These are phyloP conservation scores for Pichia sp. DNA, from an alignment of 1,139 yeast genomes.

Conservation along the genomic window DNA sequence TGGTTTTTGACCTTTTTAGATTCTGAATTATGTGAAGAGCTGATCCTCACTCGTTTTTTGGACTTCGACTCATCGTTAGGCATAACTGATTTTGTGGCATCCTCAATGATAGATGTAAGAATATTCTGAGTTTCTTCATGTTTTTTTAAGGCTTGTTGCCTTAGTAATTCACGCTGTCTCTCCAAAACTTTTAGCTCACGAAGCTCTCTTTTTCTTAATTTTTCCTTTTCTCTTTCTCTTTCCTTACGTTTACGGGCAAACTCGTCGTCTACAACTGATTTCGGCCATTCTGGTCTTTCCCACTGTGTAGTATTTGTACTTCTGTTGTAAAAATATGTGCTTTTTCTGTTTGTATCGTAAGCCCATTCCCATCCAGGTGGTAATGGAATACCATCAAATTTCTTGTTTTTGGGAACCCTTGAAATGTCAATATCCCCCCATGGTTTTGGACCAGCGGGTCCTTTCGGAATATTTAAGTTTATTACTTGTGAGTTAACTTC, in stretches of 20 bases:
- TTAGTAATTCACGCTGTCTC: conserved; percentile 20
- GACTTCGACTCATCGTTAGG: neutral
- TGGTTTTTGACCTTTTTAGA: neutral
- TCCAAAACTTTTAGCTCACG: conserved; percentile 15
- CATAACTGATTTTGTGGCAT: conserved; percentile 20
- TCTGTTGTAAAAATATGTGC: conserved; percentile 49
- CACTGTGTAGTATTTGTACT: conserved; percentile 44
- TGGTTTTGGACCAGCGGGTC: conserved; percentile 10
- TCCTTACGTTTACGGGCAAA: conserved; percentile 21
- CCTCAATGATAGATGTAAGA: conserved; percentile 24
- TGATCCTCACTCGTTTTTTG: conserved; percentile 11
- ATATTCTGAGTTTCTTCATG: conserved; percentile 20
- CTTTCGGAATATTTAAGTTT: conserved; percentile 10
- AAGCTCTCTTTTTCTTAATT: conserved; percentile 20
- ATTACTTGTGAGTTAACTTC: neutral
- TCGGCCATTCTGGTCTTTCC: conserved; percentile 42
- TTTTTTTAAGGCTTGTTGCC: conserved; percentile 18
- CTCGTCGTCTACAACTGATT: conserved; percentile 10
- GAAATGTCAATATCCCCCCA: conserved; percentile 17
- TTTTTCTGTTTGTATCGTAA: conserved; percentile 34
- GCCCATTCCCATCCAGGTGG: conserved; percentile 53
- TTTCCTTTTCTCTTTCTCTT: neutral
- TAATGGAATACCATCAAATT: conserved; percentile 30
- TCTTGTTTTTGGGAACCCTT: conserved; percentile 14
- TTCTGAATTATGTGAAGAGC: neutral